These are phyloP conservation scores for Aspergillus luchuensis DNA, from an alignment of 2,329 filamentous ascomycete genomes.

Conservation along the genomic window DNA sequence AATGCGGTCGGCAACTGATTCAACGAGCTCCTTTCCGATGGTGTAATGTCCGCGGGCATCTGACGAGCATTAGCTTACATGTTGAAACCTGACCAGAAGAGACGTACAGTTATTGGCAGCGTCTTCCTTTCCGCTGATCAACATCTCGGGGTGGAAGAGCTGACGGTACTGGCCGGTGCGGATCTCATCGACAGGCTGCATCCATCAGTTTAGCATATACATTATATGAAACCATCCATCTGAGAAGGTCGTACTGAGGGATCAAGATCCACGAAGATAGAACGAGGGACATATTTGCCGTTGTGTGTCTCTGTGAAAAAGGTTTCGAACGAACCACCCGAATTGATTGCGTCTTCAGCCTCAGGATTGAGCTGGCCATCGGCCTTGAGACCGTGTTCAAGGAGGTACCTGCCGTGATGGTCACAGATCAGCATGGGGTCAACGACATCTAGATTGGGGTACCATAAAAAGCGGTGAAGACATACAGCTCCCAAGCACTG, in stretches of 20 bases:
- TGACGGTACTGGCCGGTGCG: slow-evolving; percentile 63
- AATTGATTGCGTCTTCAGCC: slow-evolving; percentile 53
- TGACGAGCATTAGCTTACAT: slow-evolving; percentile 30
- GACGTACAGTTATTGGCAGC: slow-evolving; percentile 65
- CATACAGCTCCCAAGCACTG: slow-evolving; percentile 70
- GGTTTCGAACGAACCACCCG: slow-evolving; percentile 63
- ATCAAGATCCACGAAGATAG: slow-evolving; percentile 68
- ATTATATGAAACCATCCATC: too few species aligned
- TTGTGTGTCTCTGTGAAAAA: slow-evolving; percentile 67
- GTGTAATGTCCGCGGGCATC: slow-evolving; percentile 70
- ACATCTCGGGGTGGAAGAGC: slow-evolving; percentile 66
- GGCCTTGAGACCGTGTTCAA: slow-evolving; percentile 65
- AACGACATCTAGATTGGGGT: background rate
- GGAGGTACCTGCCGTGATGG: slow-evolving; percentile 56
- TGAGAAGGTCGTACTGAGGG: slow-evolving; percentile 53
- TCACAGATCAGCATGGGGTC: background rate
- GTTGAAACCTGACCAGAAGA: background rate
- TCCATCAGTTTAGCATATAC: slow-evolving; percentile 16
- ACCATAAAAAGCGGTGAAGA: slow-evolving; percentile 34
- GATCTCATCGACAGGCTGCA: slow-evolving; percentile 66
- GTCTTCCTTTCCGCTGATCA: slow-evolving; percentile 70
- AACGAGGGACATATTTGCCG: slow-evolving; percentile 69
- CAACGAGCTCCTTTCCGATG: slow-evolving; percentile 67
- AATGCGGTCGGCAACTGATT: slow-evolving; percentile 65
- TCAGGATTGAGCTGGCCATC: slow-evolving; percentile 63